Evolutionary conservation across 2,329 filamentous ascomycete species (phyloP).

Genomic region (Sclerotiophoma versabilis): DNA sequence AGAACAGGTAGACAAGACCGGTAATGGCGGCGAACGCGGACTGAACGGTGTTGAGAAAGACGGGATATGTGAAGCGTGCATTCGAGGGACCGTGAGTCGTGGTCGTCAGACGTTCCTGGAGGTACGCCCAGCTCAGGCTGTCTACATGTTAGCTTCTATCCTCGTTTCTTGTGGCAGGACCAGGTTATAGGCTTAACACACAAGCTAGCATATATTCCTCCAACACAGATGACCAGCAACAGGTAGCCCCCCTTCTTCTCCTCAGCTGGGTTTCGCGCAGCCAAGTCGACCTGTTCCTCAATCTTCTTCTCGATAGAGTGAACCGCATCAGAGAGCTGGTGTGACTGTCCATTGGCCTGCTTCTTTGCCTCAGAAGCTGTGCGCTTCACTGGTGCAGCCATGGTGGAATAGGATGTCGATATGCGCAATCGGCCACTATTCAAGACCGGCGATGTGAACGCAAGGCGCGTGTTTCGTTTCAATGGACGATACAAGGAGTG

Average conservation of each 20-base stretch:
- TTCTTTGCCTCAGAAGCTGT: constrained; percentile 37
- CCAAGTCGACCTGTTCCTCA: constrained; percentile 40
- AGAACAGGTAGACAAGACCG: constrained; percentile 79
- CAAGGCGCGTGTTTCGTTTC: neutral
- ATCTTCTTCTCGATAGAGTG: constrained; percentile 41
- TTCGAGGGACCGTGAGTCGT: constrained; percentile 75
- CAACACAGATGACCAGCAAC: constrained; percentile 86
- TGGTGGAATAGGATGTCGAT: constrained; percentile 13
- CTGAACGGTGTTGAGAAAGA: constrained; percentile 96
- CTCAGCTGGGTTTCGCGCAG: constrained; percentile 43
- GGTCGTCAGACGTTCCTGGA: constrained; percentile 97
- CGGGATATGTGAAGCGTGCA: constrained; percentile 83
- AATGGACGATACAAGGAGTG: constrained; percentile 3
- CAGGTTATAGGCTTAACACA: no score
- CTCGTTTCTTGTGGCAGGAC: no score
- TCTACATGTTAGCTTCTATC: constrained; percentile 10
- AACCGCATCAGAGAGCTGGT: constrained; percentile 33
- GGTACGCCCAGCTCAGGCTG: constrained; percentile 89
- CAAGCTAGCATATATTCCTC: constrained; percentile 97
- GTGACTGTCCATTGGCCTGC: constrained; percentile 31
- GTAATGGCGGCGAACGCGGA: constrained; percentile 85
- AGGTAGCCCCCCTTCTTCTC: constrained; percentile 64
- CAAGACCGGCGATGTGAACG: neutral
- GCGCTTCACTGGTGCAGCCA: constrained; percentile 42
- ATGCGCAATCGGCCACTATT: neutral